Conservation (phyloP, 768 basidiomycete species). For the Boletus eberwhitei region DNA sequence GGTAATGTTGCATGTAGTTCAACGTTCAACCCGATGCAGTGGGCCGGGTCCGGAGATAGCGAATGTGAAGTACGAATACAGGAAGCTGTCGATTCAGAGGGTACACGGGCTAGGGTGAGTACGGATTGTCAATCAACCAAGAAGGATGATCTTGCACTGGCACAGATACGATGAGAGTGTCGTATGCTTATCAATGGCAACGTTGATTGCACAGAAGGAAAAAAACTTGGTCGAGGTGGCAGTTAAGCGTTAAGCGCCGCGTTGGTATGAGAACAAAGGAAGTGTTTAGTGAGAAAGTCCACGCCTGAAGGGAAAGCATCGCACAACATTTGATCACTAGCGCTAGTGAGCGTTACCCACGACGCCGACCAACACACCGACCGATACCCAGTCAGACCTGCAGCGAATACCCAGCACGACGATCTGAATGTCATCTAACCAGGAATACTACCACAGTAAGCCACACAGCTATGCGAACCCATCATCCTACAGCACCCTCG, state of each 20-base stretch:
- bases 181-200: background rate
- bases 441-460: constrained; percentile 22
- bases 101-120: background rate
- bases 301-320: background rate
- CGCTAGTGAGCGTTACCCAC: background rate
- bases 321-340: constrained; percentile 7
- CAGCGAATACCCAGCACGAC: constrained; percentile 17
- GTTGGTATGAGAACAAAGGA: constrained; percentile 3
- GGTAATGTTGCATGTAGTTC: background rate
- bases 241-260: background rate
- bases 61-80: too few relatives aligned
- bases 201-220: too few relatives aligned
- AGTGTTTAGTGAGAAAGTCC: background rate
- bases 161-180: background rate
- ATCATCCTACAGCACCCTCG: constrained; percentile 5
- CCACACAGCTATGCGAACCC: constrained; percentile 16
- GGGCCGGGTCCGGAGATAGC: background rate
- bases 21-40: background rate
- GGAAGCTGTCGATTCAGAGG: background rate
- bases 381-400: constrained; percentile 13
- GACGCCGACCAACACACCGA: constrained; percentile 1
- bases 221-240: background rate
- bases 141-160: background rate
- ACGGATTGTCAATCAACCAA: background rate
- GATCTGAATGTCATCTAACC: constrained; percentile 23